Base-by-base conservation (phyloP, 257 asterid genomes). In the Phtheirospermum japonicum region DNA sequence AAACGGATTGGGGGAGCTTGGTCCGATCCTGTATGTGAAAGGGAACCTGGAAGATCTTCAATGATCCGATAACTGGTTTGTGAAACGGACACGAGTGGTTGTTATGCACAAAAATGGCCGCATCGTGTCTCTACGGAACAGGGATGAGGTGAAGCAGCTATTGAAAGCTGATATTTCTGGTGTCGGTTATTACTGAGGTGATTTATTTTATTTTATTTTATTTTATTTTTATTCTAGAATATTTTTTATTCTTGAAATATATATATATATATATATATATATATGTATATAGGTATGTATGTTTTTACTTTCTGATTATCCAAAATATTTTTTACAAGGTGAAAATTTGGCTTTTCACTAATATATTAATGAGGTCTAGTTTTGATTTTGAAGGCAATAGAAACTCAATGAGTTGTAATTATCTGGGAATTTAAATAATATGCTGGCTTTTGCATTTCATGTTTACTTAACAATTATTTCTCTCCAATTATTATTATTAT, bases 11-110 rank as follows among this genome's bases (percentile, higher is more conserved):
- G 98, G 90, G 60, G 90, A 75, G 40, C 81, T 86, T 30, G 95
- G 98, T 61, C 78, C 95, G 13, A 70, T 86, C 52, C 33, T 91
- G 71, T 91, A 88, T 63, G 79, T 91, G 57, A 95, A 91, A 75
- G 98, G 98, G 49, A 88, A 85, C 76, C 73, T 91, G 56, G 98
- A 91, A 82, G 36, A 64, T 88, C 61, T 91, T 88, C 83, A 85
- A 59, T 61, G 95, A 91, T 74, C 96, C 94, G 19, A 79, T 82
- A 43, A 84, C 90, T 30, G 98, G 96, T 32, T 87, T 91, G 84
- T 85, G 57, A 82, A 95, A 23, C 83, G 96, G 34, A 70, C 86
- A 39, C 81, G 96, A 58, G 96, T 85, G 83, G 43, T 91, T 58
- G 90, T 95, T 9, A 66, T 91, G 7, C 82, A 94, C 39, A 70